Evolutionary conservation across 495 filamentous ascomycete species (phyloP), one percentile per base, ranked within the genome.

Genomic region (Penicillium subrubescens): DNA sequence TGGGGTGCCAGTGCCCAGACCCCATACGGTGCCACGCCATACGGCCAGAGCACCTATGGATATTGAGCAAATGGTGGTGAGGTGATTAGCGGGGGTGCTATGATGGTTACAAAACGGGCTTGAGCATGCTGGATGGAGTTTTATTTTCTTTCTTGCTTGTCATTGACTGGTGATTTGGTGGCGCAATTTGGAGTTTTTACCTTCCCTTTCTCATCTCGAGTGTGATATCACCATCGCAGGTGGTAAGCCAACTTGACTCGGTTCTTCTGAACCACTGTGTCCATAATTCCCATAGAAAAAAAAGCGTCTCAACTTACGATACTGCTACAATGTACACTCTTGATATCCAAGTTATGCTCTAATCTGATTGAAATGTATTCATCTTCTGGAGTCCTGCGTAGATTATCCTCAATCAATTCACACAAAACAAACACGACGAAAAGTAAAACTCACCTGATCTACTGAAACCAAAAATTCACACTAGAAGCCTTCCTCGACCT

Each of bases 1-100:
- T 93, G 90, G 88, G 89, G 87, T 48, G 84, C 77, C 33, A 84
- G 79, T 57, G 79, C 79, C 3, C 78, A 85, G 53, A 89, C 86
- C 7, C 86, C 84, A 1, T 90, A 89, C 55, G 89, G 87, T 8
- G 86, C 89, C 8, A 94, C 92, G 8, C 90, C 91, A 0, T 89
- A 88, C 73, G 87, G 88, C 11, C 81, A 84, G 46, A 86, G 82
- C 59, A 80, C 82, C 2, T 87, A 85, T 66, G 85, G 84, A n/a
- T 76, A 71, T 55, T 79, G 37, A 66, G 34, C 51, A 21, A 39
- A 25, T 48, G 55, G 25, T 12, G 14, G 44, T 12, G 21, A 10
- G 7, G 44, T 48, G n/a, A 5, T 17, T 12, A 21, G 25, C 14
- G 8, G 48, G 27, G 48, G 23, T 27, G 12, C 23, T 29, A 52